These are phyloP conservation scores for Nematodospora anomalae DNA, from an alignment of 1,139 yeast genomes.

Conservation along the genomic window DNA sequence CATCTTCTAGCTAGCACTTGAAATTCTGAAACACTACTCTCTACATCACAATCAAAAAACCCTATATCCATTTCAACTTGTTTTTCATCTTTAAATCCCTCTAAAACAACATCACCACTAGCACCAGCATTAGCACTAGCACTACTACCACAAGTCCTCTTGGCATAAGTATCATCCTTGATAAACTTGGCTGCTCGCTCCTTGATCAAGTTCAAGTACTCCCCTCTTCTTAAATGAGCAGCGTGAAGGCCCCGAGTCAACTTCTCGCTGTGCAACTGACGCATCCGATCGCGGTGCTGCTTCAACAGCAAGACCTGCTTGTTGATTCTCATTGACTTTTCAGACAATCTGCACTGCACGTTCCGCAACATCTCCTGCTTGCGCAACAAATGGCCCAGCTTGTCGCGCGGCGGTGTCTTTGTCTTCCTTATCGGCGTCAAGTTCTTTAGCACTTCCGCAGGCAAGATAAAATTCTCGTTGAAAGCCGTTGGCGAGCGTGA, in stretches of 20 bases:
- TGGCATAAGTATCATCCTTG: no score
- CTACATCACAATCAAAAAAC: neutral
- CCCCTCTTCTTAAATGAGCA: slow-evolving; percentile 21
- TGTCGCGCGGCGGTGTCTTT: slow-evolving; percentile 10
- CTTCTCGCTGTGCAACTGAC: slow-evolving; percentile 12
- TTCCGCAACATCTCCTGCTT: slow-evolving; percentile 8
- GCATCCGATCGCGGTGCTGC: slow-evolving; percentile 11
- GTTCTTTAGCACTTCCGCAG: slow-evolving; percentile 20
- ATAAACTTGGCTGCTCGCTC: slow-evolving; percentile 16
- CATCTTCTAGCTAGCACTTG: slow-evolving; percentile 4
- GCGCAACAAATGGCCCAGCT: slow-evolving; percentile 5
- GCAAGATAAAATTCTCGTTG: slow-evolving; percentile 18
- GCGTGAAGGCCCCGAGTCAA: slow-evolving; percentile 15
- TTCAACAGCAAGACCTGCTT: slow-evolving; percentile 17
- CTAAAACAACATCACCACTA: neutral
- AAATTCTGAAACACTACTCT: neutral
- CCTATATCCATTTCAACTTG: neutral
- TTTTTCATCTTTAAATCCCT: neutral
- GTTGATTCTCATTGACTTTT: slow-evolving; percentile 16
- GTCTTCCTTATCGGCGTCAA: slow-evolving; percentile 20
- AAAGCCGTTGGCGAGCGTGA: slow-evolving; percentile 2
- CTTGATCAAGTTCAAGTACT: slow-evolving; percentile 18
- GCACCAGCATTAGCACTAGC: neutral
- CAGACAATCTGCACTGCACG: slow-evolving; percentile 14
- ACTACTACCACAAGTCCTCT: no score